Percentiles rank a stretch among this genome's conserved stretches.
These are phyloP conservation scores for Rhynchospora breviuscula DNA, from an alignment of 176 grass and related monocot genomes.

Conservation along the genomic window DNA sequence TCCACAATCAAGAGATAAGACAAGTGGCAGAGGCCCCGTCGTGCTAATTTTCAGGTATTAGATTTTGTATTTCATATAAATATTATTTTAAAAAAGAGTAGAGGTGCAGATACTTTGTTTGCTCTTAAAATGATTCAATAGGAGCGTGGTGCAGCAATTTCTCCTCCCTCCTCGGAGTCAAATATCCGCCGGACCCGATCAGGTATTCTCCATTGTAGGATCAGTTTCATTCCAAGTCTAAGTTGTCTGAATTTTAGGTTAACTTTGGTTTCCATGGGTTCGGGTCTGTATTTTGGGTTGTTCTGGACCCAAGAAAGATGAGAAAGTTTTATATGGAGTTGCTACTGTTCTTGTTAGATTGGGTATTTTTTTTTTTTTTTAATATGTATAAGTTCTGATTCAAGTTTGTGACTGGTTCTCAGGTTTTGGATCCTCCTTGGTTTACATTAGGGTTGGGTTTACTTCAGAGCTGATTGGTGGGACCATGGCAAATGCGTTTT, in stretches of 20 bases:
- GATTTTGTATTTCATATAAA: not conserved
- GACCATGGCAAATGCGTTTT: not conserved
- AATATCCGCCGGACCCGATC: constrained; percentile 10
- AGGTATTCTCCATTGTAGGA: not conserved
- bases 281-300: not conserved
- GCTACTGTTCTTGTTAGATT: not conserved
- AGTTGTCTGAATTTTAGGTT: not conserved
- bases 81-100: not conserved
- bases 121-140: not conserved
- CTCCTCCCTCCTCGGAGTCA: not conserved
- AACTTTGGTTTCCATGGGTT: not conserved
- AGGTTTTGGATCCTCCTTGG: not conserved
- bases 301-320: not conserved
- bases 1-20: not conserved
- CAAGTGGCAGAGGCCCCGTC: not conserved
- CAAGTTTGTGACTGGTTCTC: not conserved
- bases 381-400: not conserved
- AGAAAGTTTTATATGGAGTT: not conserved
- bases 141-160: not conserved
- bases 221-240: not conserved
- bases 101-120: not conserved
- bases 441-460: not conserved
- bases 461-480: not conserved
- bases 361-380: not conserved
- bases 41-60: not conserved